phyloP scores from a whole-genome alignment of 2,329 filamentous ascomycete species.

The Ophidiomyces ophidiicola region DNA sequence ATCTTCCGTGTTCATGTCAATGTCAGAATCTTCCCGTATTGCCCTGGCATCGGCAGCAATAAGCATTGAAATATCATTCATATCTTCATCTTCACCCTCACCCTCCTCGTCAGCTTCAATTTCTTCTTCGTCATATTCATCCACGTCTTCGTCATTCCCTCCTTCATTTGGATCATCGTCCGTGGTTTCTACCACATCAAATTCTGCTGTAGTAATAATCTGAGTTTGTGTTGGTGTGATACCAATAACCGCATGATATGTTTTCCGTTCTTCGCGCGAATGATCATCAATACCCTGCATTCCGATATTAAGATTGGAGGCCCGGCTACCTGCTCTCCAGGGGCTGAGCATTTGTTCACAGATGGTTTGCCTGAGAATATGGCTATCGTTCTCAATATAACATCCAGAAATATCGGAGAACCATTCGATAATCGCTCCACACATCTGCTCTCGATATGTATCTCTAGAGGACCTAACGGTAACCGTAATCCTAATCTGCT shows the following conservation, averaged over 20 bases:
- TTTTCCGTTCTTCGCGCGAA: constrained; percentile 41
- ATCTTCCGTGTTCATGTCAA: constrained; percentile 48
- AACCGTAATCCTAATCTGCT: constrained; percentile 90
- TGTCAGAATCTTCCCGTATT: constrained; percentile 36
- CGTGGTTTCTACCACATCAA: constrained; percentile 12
- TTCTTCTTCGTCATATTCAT: constrained; percentile 31
- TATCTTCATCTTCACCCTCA: constrained; percentile 18
- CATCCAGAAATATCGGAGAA: constrained; percentile 84
- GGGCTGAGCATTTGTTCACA: constrained; percentile 84
- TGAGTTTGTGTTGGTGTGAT: constrained; percentile 31
- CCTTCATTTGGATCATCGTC: constrained; percentile 38
- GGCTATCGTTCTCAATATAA: constrained; percentile 64
- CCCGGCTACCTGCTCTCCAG: constrained; percentile 78
- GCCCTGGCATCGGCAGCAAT: constrained; percentile 37
- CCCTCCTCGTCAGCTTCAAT: constrained; percentile 35
- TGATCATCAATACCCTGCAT: constrained; percentile 73
- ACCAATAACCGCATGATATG: constrained; percentile 5
- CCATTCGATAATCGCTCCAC: constrained; percentile 95
- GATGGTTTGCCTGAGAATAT: constrained; percentile 66
- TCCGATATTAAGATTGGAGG: constrained; percentile 64
- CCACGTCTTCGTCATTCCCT: constrained; percentile 31
- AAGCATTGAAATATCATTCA: constrained; percentile 10
- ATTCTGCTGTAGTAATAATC: constrained; percentile 26
- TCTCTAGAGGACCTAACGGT: constrained; percentile 88
- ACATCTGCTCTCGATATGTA: constrained; percentile 97